Base-by-base conservation (phyloP, 805 yeast genomes). In the Yamadazyma sp. region DNA sequence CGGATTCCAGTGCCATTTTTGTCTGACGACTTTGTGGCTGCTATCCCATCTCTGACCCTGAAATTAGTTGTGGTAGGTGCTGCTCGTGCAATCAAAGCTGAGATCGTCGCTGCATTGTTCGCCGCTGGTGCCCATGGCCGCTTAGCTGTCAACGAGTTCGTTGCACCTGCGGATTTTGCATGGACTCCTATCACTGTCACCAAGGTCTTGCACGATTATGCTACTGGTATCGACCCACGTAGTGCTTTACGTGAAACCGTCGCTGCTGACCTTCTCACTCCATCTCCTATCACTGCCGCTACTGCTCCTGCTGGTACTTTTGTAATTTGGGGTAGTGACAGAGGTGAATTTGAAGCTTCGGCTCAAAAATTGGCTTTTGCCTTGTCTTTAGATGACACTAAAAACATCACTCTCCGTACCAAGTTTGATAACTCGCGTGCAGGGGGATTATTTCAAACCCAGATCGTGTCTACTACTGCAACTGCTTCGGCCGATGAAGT, bases 1-100 rank as follows among this genome's bases (percentile, higher is more conserved):
- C 77, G 96, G 62, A 77, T 86, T 29, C 91, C 95, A 38, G 64
- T 82, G 37, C 96, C 96, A 9, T 88, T 89, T 62, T 78, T 82
- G 49, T 70, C 75, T 22, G 70, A 67, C 21, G 75, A 74, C 48
- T 88, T 89, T 56, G 64, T 77, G 35, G 54, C 66, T 3, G 54
- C 72, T 8, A 66, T 90, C 35, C 91, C 95, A 19, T 44, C 58
- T 3, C 57, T 83, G 3, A 64, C 82, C 14, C 71, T 73, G 47
- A 71, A 73, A 42, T 62, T 90, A 38, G 80, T 84, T 32, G 85
- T 88, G 20, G 64, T 90, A 45, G 54, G 57, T 17, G 57, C 54
- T 14, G 62, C 63, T 24, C 55, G 75, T 21, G 53, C 71, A 3
- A 71, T 90, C 53, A 83, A 76, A 59, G 67, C 82, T 25, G 95